Conservation (phyloP, 108 stramenopile species). For the Bacterosira constricta region DNA sequence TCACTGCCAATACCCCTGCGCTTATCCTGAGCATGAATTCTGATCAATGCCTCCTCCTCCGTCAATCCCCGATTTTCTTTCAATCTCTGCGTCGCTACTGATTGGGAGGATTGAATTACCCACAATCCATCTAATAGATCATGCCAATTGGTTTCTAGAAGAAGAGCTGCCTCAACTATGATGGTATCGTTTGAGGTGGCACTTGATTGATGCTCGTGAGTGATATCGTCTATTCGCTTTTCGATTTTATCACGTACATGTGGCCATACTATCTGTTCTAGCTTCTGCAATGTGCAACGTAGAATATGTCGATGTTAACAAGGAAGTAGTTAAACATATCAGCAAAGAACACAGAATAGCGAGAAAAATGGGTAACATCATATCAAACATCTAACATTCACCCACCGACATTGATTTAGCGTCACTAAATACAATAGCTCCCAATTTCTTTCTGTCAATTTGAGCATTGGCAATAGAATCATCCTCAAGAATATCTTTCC, state of each 20-base stretch:
- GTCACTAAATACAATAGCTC: conserved; percentile 79
- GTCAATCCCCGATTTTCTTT: conserved; percentile 62
- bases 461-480: conserved; percentile 36
- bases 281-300: conserved; percentile 40
- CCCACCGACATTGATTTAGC: conserved; percentile 60
- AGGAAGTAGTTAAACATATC: no score
- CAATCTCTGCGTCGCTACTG: conserved; percentile 60
- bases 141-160: conserved; percentile 80
- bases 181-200: conserved; percentile 35
- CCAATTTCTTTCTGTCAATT: conserved; percentile 71
- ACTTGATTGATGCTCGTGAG: conserved; percentile 5
- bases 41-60: conserved; percentile 60
- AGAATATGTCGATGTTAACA: no score
- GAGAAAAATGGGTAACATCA: neutral
- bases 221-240: conserved; percentile 53
- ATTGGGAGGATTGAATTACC: conserved; percentile 59
- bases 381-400: neutral
- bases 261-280: conserved; percentile 86
- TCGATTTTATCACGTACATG: conserved; percentile 61
- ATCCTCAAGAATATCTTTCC: conserved; percentile 55
- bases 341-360: no score
- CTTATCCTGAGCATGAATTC: conserved; percentile 67
- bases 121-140: conserved; percentile 82
- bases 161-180: conserved; percentile 80
- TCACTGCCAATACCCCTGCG: conserved; percentile 65